Conservation (phyloP, 2,329 filamentous ascomycete species). For the Colletotrichum liriopes region DNA sequence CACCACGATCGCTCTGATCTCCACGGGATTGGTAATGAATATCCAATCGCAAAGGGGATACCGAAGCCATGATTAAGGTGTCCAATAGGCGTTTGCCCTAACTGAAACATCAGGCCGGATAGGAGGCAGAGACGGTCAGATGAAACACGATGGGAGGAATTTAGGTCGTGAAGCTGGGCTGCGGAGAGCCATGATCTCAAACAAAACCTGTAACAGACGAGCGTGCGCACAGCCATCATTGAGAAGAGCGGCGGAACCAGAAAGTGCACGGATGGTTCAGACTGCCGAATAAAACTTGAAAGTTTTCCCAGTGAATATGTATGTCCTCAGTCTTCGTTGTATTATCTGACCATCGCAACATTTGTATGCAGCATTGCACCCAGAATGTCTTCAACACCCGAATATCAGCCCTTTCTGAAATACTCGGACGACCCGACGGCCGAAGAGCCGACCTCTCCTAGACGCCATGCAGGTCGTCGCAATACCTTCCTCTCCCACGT, state of each 20-base stretch:
- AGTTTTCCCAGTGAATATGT: background rate
- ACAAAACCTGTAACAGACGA: constrained; percentile 27
- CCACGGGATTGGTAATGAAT: too few relatives aligned
- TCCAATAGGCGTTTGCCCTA: constrained; percentile 3
- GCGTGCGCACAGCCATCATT: constrained; percentile 7
- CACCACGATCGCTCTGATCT: background rate
- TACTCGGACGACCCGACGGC: constrained; percentile 43
- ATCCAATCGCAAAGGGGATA: constrained; percentile 11
- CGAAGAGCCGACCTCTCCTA: constrained; percentile 35
- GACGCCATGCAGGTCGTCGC: constrained; percentile 19
- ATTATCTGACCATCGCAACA: constrained; percentile 19
- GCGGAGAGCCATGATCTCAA: constrained; percentile 12
- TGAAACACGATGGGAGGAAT: constrained; percentile 21
- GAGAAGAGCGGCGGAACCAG: background rate
- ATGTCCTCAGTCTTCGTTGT: rapidly evolving
- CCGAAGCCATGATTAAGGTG: background rate
- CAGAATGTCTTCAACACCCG: constrained; percentile 40
- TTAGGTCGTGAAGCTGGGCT: background rate
- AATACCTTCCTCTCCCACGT: constrained; percentile 40
- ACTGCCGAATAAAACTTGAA: constrained; percentile 23
- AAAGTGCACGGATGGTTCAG: background rate
- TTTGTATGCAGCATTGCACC: constrained; percentile 27
- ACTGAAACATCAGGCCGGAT: constrained; percentile 18
- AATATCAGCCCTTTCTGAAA: constrained; percentile 44
- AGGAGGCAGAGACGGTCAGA: background rate